Evolutionary conservation across 1,139 yeast species (phyloP).

Genomic region (Spencermartinsiella ligniputridi): DNA sequence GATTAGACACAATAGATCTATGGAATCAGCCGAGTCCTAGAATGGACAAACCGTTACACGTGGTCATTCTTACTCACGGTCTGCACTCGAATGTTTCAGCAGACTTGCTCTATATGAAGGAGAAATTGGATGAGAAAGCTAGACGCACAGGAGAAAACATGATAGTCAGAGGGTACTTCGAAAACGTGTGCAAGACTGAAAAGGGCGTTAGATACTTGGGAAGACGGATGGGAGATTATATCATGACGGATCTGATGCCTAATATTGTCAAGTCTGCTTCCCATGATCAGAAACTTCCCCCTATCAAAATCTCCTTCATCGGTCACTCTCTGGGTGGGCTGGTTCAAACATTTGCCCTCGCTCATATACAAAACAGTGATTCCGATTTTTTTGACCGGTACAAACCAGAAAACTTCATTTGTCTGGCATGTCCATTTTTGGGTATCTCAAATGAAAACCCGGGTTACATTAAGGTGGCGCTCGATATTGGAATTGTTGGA

Average conservation of each 20-base stretch:
- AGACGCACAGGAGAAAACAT: conserved; percentile 50
- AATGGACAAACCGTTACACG: conserved; percentile 50
- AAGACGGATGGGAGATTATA: conserved; percentile 69
- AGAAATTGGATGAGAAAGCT: conserved; percentile 59
- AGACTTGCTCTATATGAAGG: conserved; percentile 84
- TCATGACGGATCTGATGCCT: conserved; percentile 46
- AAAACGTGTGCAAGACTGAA: conserved; percentile 86
- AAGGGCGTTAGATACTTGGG: conserved; percentile 87
- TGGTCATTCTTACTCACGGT: conserved; percentile 85
- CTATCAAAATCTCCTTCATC: conserved; percentile 66
- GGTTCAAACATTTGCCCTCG: conserved; percentile 85
- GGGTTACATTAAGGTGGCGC: conserved; percentile 72
- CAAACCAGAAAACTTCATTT: conserved; percentile 73
- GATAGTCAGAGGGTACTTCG: conserved; percentile 77
- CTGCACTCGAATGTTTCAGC: conserved; percentile 84
- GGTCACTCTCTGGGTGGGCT: conserved; percentile 94
- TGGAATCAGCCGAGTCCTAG: conserved; percentile 63
- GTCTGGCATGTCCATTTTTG: conserved; percentile 82
- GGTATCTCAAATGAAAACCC: conserved; percentile 90
- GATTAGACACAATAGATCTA: conserved; percentile 61
- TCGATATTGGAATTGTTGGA: conserved; percentile 88
- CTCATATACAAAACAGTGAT: conserved; percentile 65
- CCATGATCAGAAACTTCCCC: conserved; percentile 6
- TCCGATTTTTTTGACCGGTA: conserved; percentile 67
- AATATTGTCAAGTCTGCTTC: neutral